phyloP scores from a whole-genome alignment of 2,329 filamentous ascomycete species.

The Tricladium varicosporioides region DNA sequence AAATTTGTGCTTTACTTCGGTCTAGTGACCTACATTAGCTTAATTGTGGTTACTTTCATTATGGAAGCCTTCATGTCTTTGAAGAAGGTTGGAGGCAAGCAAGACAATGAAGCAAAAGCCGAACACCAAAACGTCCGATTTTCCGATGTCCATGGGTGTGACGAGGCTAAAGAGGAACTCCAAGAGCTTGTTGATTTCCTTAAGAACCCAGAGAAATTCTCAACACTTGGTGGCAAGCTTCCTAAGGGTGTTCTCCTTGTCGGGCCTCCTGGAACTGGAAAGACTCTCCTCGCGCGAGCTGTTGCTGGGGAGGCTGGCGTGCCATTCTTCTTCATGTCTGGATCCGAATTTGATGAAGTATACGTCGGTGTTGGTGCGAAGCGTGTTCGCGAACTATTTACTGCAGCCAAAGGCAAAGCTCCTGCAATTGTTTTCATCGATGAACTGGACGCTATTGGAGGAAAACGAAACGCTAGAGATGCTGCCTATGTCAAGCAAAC shows the following conservation, averaged over 20 bases:
- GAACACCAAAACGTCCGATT: conserved; percentile 92
- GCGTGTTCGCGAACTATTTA: conserved; percentile 91
- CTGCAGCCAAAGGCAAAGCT: conserved; percentile 77
- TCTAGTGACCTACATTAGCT: conserved; percentile 73
- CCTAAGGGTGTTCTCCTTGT: conserved; percentile 95
- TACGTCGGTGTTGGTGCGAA: conserved; percentile 97
- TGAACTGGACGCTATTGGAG: conserved; percentile 90
- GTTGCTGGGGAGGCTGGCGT: conserved; percentile 97
- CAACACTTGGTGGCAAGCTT: conserved; percentile 89
- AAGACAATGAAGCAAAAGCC: conserved; percentile 81
- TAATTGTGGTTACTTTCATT: conserved; percentile 77
- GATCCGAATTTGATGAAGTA: conserved; percentile 96
- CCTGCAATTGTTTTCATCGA: conserved; percentile 96
- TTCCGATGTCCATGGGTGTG: conserved; percentile 91
- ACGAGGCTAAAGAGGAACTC: conserved; percentile 97
- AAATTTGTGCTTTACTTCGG: conserved; percentile 81
- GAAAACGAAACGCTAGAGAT: conserved; percentile 88
- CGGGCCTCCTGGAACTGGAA: conserved; percentile 94
- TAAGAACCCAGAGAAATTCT: conserved; percentile 89
- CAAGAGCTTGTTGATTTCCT: conserved; percentile 96
- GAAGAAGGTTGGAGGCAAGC: conserved; percentile 71
- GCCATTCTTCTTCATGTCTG: conserved; percentile 99
- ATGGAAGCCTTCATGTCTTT: conserved; percentile 78
- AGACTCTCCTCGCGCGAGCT: conserved; percentile 90
- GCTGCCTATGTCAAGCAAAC: conserved; percentile 97